Base-by-base conservation (phyloP, 192 early-diverging fungal species). In the Oehlia diaphana region DNA sequence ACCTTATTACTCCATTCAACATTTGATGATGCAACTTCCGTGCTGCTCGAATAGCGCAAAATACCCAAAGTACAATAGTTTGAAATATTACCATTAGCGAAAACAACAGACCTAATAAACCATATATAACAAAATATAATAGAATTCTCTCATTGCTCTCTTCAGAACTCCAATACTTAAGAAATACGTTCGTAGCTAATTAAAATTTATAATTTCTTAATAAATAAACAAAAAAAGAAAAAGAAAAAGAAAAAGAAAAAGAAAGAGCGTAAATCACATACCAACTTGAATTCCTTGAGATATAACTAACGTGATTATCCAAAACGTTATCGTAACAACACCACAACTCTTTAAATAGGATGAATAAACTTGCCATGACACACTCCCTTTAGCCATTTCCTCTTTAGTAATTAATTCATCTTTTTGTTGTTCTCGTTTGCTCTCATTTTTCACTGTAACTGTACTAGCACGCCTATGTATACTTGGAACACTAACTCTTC, bases 331-430 rank as follows among this genome's bases (percentile, higher is more conserved):
- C 49, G 83, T 86, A n/a, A 66, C 44, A 65, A 86, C 53, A 0
- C 92, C 92, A 63, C 95, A 97, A 0, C 94, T 91, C 73, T 92
- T 88, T 58, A 91, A 88, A 81, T 99, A 99, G 2, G 92, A 87
- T 28, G 80, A 78, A 80, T 99, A 99, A 0, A 96, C 95, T n/a
- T 82, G 80, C 86, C 90, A 91, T 63, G 90, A 85, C 13, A 99
- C 96, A 19, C 87, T 90, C 31, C 97, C 97, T 77, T 93, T 90
- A 31, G 91, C 92, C 76, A 89, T 92, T 69, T 94, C 91, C 85
- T 99, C 97, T 23, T 92, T 90, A 0, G 89, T 85, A 76, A 94
- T 96, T 21, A 98, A 82, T 50, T 82, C 84, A 10, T 86, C 85
- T 39, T 80, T 85, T 4, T 80, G 26, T 26, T 26, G 26, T 26